Percentiles rank a stretch among this genome's conserved stretches.
Conservation (phyloP, 1,139 yeast genomes). For the Suhomyces chickasaworum region DNA sequence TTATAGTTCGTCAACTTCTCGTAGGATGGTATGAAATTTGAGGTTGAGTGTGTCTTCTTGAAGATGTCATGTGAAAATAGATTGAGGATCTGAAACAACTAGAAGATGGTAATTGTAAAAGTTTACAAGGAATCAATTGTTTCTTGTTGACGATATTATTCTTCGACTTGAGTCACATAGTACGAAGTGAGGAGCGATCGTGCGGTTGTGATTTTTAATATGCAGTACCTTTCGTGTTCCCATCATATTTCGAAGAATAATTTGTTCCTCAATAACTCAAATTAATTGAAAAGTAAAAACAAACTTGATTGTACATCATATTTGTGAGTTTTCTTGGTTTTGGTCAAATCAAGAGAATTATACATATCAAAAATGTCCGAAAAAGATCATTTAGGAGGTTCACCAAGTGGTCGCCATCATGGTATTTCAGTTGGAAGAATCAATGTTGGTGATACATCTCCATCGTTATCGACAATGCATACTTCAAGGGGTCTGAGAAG, state of each 20-base stretch:
- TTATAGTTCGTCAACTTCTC: no score
- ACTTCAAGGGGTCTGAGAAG: constrained; percentile 37
- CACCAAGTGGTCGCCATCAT: constrained; percentile 35
- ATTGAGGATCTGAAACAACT: no score
- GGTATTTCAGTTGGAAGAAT: constrained; percentile 61
- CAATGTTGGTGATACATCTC: constrained; percentile 59
- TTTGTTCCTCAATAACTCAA: neutral
- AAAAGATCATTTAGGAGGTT: constrained; percentile 9
- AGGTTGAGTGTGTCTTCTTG: no score
- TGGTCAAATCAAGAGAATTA: neutral
- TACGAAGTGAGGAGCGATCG: neutral
- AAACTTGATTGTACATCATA: neutral
- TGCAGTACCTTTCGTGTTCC: neutral
- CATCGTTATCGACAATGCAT: constrained; percentile 52
- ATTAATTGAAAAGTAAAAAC: neutral
- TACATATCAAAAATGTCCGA: constrained; percentile 6
- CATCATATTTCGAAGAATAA: neutral
- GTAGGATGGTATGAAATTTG: no score
- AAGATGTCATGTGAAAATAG: no score
- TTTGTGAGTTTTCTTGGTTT: neutral
- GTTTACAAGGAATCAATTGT: no score
- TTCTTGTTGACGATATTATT: no score
- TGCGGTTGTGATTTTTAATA: neutral
- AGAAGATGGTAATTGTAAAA: no score
- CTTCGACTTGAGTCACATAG: neutral